Evolutionary conservation across 495 filamentous ascomycete genomes (phyloP), one percentile per base, ranked within the genome.

Genomic region (Tuber microsphaerosporum): DNA sequence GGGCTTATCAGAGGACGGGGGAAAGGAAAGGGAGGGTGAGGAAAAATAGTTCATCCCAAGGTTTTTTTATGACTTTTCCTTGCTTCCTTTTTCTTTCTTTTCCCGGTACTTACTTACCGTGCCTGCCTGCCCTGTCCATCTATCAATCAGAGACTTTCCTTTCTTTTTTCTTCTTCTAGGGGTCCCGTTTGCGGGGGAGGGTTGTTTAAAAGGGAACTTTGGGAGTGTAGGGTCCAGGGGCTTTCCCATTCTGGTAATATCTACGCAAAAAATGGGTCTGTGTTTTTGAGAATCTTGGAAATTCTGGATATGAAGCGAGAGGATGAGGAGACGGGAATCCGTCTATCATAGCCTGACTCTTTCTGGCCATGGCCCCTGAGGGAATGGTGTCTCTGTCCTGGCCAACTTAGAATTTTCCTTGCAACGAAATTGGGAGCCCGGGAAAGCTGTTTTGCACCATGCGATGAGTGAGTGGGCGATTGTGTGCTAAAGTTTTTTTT

Each of bases 241-340:
- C 51, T 26, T 14, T 10, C 51, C 51, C n/a, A n/a, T 26, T 26
- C n/a, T 61, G 22, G 51, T 7, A 9, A 26, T 61, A 26, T n/a
- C 51, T 61, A n/a, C 3, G 51, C n/a, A 61, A 61, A n/a, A n/a
- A 61, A n/a, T 61, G 51, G 51, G 51, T 61, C 51, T 61, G 51
- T 61, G 51, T 61, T 61, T 22, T 61, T n/a, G 22, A 31, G 51
- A 14, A 14, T 26, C 51, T 61, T 10, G 22, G 22, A 10, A 61
- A 31, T n/a, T 26, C 51, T 61, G 10, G n/a, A 14, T n/a, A 10
- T 61, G 51, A n/a, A n/a, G 20, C 17, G 48, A 43, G 42, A 43
- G 42, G 42, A 12, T 0, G 48, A 56, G 22, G 48, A 56, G 48
- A 56, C 1, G 42, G 42, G 51, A n/a, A 31, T 31, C 51, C 42